phyloP scores from a whole-genome alignment of 2,329 filamentous ascomycete species.

The Aspergillus hiratsukae region DNA sequence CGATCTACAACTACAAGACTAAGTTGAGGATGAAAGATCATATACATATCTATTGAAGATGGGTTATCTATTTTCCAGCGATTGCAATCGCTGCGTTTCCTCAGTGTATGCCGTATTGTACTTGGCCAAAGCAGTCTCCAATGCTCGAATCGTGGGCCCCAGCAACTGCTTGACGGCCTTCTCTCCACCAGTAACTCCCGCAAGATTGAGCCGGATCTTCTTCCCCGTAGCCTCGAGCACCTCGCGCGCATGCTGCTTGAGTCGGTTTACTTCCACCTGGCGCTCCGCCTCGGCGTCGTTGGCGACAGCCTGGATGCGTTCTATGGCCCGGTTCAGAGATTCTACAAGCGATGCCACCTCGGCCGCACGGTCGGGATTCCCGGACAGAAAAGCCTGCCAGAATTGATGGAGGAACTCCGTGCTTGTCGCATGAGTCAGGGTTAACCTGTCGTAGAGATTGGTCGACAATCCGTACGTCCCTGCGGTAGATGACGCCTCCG shows the following conservation, averaged over 20 bases:
- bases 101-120: conserved; percentile 66
- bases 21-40: too few species aligned
- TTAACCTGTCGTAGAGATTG: conserved; percentile 57
- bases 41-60: background rate
- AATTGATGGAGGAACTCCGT: conserved; percentile 97
- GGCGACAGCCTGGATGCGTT: conserved; percentile 75
- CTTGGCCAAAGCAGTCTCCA: conserved; percentile 65
- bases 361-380: conserved; percentile 71
- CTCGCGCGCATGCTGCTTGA: conserved; percentile 66
- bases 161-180: conserved; percentile 73
- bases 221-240: conserved; percentile 69
- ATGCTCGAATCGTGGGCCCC: conserved; percentile 65
- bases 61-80: background rate
- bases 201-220: conserved; percentile 64
- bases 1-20: too few species aligned
- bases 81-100: conserved; percentile 44
- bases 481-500: conserved; percentile 32
- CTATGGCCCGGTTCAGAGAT: conserved; percentile 70
- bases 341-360: conserved; percentile 80
- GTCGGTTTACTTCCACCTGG: conserved; percentile 59
- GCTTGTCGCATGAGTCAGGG: conserved; percentile 82
- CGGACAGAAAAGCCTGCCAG: conserved; percentile 87
- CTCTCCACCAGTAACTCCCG: conserved; percentile 66
- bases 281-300: conserved; percentile 73
- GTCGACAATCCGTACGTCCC: conserved; percentile 46